These are phyloP conservation scores for Aquilaria yunnanensis DNA, from an alignment of 345 rosid species.

Conservation along the genomic window DNA sequence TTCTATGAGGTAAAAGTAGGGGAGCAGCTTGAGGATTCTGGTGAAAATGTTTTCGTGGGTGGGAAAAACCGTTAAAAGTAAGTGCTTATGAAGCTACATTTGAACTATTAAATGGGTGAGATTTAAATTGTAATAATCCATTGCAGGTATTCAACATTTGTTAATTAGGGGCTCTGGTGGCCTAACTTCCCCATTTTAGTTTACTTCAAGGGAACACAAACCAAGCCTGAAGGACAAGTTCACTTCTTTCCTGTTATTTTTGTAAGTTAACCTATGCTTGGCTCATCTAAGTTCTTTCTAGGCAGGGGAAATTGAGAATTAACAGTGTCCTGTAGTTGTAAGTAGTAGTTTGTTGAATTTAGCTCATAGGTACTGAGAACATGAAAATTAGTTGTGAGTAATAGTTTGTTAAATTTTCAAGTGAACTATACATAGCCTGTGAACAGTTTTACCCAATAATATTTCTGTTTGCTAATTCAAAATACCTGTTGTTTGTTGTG, in stretches of 20 bases:
- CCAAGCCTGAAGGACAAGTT: conserved; percentile 79
- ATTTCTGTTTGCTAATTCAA: neutral
- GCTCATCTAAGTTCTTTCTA: no score
- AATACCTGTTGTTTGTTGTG: neutral
- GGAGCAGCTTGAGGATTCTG: conserved; percentile 58
- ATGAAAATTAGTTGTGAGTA: no score
- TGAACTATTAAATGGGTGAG: neutral
- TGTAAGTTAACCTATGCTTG: conserved; percentile 31
- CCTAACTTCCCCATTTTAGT: conserved; percentile 69
- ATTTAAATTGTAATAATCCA: conserved; percentile 1
- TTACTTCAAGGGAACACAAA: conserved; percentile 68
- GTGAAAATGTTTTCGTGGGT: conserved; percentile 70
- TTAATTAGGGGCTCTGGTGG: conserved; percentile 89
- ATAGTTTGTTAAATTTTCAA: neutral
- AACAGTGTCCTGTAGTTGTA: no score
- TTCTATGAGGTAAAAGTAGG: conserved; percentile 67
- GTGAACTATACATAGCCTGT: neutral
- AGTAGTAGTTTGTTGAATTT: no score
- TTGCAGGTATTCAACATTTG: conserved; percentile 57
- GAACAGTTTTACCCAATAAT: neutral
- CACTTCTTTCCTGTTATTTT: conserved; percentile 80
- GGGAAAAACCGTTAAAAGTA: conserved; percentile 80
- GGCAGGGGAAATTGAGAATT: no score
- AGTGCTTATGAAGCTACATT: conserved; percentile 15
- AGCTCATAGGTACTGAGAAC: no score